These are phyloP conservation scores for Neurospora sublineolata DNA, from an alignment of 495 filamentous ascomycete genomes.

Conservation along the genomic window DNA sequence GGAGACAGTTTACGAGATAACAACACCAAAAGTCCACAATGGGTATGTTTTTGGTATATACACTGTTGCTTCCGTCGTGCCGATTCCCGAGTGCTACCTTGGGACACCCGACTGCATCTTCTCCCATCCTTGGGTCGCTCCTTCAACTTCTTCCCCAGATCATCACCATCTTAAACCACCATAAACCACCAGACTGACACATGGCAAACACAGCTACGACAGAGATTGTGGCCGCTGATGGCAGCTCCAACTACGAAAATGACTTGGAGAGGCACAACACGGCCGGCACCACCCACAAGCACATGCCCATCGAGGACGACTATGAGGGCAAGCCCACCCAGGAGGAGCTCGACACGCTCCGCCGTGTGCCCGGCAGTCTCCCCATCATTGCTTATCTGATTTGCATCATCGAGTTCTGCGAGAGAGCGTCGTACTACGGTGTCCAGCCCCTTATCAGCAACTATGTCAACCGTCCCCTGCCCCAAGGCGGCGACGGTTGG, in stretches of 20 bases:
- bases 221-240: background rate
- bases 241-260: background rate
- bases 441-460: conserved; percentile 46
- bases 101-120: background rate
- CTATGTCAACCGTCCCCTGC: conserved; percentile 45
- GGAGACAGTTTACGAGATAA: background rate
- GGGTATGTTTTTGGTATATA: background rate
- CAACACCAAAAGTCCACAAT: background rate
- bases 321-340: conserved; percentile 44
- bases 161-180: background rate
- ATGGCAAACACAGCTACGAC: background rate
- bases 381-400: conserved; percentile 43
- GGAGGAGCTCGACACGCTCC: conserved; percentile 43
- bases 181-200: background rate
- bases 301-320: conserved; percentile 24
- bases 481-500: conserved; percentile 48
- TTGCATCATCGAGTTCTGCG: conserved; percentile 50
- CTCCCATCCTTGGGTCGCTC: background rate
- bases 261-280: conserved; percentile 11
- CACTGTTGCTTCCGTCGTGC: background rate
- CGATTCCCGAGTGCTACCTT: background rate
- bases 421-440: conserved; percentile 50
- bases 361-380: conserved; percentile 43
- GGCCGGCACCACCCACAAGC: conserved; percentile 11
- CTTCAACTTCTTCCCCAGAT: background rate